These are phyloP conservation scores for Salvia splendens DNA, from an alignment of 257 asterid species.

Conservation along the genomic window DNA sequence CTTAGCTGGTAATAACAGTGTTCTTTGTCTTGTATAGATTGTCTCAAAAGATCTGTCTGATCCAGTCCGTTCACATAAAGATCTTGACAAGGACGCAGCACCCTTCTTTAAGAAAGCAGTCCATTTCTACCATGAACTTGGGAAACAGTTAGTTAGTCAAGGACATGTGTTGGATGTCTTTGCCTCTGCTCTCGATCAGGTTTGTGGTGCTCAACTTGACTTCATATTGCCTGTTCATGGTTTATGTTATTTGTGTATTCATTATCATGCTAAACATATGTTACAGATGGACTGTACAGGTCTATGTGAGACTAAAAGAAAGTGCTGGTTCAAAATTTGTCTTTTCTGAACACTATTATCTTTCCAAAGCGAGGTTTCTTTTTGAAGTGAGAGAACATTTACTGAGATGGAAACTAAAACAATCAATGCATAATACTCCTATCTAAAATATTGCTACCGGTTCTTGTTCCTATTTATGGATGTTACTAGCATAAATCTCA, in stretches of 20 bases:
- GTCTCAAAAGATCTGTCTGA: conserved; percentile 91
- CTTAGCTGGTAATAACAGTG: conserved; percentile 22
- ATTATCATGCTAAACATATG: conserved; percentile 15
- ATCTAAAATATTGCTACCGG: neutral
- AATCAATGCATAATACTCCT: neutral
- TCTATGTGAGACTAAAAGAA: conserved; percentile 21
- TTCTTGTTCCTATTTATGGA: neutral
- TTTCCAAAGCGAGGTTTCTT: conserved; percentile 1
- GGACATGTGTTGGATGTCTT: conserved; percentile 94
- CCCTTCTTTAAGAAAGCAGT: conserved; percentile 84
- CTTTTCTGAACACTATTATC: conserved; percentile 1
- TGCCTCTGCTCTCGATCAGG: conserved; percentile 99
- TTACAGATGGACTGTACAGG: conserved; percentile 26
- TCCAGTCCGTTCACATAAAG: conserved; percentile 97
- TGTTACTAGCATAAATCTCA: neutral
- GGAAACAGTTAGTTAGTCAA: conserved; percentile 81
- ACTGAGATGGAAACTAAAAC: conserved; percentile 4
- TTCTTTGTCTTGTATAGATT: conserved; percentile 55
- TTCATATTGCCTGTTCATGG: conserved; percentile 5
- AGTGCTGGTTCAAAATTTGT: neutral
- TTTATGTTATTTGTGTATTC: conserved; percentile 18
- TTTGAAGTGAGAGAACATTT: conserved; percentile 6
- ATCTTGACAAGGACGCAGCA: conserved; percentile 96
- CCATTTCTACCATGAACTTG: conserved; percentile 82
- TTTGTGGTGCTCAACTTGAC: conserved; percentile 32